Evolutionary conservation across 1,284 basidiomycete species (phyloP).

Genomic region (Grifola frondosa): DNA sequence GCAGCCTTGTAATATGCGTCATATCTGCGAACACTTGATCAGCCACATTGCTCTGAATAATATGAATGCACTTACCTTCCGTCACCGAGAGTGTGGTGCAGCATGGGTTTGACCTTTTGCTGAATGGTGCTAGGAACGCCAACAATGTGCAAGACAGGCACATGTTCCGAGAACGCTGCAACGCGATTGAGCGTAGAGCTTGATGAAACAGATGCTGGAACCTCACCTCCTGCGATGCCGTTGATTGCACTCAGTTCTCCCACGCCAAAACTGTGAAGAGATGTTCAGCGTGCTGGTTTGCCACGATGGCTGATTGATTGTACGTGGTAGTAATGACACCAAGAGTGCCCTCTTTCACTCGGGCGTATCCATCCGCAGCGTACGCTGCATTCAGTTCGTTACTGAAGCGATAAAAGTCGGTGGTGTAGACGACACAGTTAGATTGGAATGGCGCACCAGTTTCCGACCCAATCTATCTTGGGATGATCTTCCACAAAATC

Average conservation of each 20-base stretch:
- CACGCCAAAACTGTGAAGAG: conserved; percentile 76
- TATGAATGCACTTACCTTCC: conserved; percentile 47
- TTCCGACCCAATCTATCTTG: conserved; percentile 85
- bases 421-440: background rate
- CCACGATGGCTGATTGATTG: conserved; percentile 14
- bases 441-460: conserved; percentile 54
- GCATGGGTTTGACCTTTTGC: conserved; percentile 66
- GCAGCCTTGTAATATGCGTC: conserved; percentile 81
- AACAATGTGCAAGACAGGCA: conserved; percentile 91
- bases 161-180: conserved; percentile 82
- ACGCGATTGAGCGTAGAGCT: background rate
- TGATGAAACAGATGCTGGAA: background rate
- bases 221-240: conserved; percentile 68
- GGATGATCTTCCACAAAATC: conserved; percentile 86
- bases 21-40: conserved; percentile 44
- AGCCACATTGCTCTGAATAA: background rate
- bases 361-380: conserved; percentile 93
- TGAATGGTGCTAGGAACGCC: conserved; percentile 81
- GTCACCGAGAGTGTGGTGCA: conserved; percentile 89
- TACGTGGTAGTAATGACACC: conserved; percentile 80
- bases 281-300: background rate
- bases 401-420: conserved; percentile 38
- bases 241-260: conserved; percentile 86
- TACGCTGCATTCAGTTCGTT: conserved; percentile 89
- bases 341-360: conserved; percentile 73